These are phyloP conservation scores for Aureobasidium sp. DNA, from an alignment of 2,329 filamentous ascomycete species.

Conservation along the genomic window DNA sequence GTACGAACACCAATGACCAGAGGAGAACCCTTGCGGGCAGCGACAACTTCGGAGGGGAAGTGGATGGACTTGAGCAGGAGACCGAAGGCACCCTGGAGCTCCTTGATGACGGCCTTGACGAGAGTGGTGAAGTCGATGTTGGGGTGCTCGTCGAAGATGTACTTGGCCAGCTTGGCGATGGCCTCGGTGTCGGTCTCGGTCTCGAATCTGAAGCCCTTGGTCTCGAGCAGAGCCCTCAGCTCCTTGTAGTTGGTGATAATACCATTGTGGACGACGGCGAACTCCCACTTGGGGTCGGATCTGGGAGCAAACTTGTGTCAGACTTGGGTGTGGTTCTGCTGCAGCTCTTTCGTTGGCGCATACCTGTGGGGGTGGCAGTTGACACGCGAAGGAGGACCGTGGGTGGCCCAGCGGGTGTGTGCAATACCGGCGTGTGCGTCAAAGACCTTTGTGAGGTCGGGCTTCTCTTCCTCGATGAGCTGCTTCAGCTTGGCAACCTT, in stretches of 20 bases:
- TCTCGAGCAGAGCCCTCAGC: conserved; percentile 82
- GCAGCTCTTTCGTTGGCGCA: conserved; percentile 25
- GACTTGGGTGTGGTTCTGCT: not conserved
- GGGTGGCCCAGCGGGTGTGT: conserved; percentile 98
- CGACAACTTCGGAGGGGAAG: conserved; percentile 96
- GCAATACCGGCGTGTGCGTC: conserved; percentile 98
- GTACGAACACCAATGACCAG: conserved; percentile 96
- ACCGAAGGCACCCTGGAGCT: conserved; percentile 96
- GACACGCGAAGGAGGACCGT: conserved; percentile 83
- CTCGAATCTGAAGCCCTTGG: conserved; percentile 98
- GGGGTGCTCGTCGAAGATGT: conserved; percentile 91
- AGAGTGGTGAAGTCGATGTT: conserved; percentile 93
- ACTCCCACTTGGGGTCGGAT: conserved; percentile 93
- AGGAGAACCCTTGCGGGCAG: conserved; percentile 95
- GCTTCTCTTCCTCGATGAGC: conserved; percentile 75
- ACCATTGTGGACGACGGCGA: conserved; percentile 96
- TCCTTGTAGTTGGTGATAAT: conserved; percentile 99
- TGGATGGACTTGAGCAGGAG: conserved; percentile 96
- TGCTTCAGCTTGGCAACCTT: conserved; percentile 96
- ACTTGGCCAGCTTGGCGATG: conserved; percentile 98
- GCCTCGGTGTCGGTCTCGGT: conserved; percentile 99
- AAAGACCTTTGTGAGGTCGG: conserved; percentile 87
- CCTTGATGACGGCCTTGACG: conserved; percentile 95
- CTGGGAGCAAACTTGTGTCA: conserved; percentile 39
- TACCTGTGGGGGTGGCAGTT: conserved; percentile 99